Percentiles rank a stretch among this genome's conserved stretches.
Evolutionary conservation across 2,329 filamentous ascomycete species (phyloP).

Genomic region (Pseudogymnoascus sp.): DNA sequence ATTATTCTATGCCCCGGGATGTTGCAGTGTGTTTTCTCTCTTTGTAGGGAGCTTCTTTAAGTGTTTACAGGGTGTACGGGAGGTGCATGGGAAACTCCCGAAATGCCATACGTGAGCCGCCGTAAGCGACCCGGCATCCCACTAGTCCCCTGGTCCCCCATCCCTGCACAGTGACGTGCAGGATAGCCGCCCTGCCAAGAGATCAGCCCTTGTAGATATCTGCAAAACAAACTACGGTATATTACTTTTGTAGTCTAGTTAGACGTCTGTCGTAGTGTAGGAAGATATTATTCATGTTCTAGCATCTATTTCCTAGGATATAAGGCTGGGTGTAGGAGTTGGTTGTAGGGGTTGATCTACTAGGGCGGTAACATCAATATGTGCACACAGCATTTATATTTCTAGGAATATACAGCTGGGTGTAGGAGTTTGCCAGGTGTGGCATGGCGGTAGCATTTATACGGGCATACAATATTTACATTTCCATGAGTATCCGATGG

Average conservation of each 20-base stretch:
- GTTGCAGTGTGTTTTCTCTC: not conserved
- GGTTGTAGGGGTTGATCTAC: not conserved
- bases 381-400: too few relatives aligned
- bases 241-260: not conserved
- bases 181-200: constrained; percentile 1
- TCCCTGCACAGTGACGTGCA: not conserved
- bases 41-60: not conserved
- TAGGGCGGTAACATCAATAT: not conserved
- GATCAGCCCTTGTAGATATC: not conserved
- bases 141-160: not conserved
- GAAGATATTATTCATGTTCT: not conserved
- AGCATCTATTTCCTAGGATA: not conserved
- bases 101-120: not conserved
- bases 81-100: not conserved
- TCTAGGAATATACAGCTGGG: too few relatives aligned
- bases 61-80: not conserved
- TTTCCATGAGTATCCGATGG: too few relatives aligned
- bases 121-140: not conserved
- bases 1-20: not conserved
- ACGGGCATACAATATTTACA: too few relatives aligned
- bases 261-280: not conserved
- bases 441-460: too few relatives aligned
- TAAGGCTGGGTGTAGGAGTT: not conserved
- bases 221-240: not conserved
- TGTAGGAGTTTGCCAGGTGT: not conserved